phyloP scores from a whole-genome alignment of 108 stramenopile genomes.

The Fistulifera pelliculosa region DNA sequence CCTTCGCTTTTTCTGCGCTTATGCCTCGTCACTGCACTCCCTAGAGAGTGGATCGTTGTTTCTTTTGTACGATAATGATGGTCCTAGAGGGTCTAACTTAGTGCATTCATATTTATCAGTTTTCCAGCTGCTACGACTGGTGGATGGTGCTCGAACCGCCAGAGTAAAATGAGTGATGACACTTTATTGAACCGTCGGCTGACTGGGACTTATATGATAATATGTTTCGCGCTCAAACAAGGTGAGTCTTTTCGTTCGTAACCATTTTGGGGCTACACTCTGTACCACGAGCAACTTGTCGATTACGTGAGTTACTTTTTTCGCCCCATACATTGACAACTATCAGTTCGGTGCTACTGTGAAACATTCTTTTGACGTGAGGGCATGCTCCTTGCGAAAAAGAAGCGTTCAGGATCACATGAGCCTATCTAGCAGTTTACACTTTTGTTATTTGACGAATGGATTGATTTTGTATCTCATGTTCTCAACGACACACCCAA shows the following conservation, averaged over 20 bases:
- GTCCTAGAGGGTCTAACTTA: conserved; percentile 9
- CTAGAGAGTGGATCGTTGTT: conserved; percentile 3
- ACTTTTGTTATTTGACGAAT: too few species aligned
- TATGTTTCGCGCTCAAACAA: not conserved
- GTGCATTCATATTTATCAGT: conserved; percentile 1
- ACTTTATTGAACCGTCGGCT: not conserved
- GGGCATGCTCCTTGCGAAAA: too few species aligned
- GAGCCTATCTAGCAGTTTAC: too few species aligned
- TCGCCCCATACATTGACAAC: too few species aligned
- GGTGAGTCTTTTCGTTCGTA: too few species aligned
- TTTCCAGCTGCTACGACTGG: not conserved
- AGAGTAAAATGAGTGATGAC: not conserved
- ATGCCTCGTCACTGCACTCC: conserved; percentile 6
- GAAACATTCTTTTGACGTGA: too few species aligned
- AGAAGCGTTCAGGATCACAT: too few species aligned
- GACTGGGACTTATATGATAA: not conserved
- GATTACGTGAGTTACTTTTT: too few species aligned
- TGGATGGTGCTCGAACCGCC: not conserved
- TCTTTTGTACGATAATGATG: not conserved
- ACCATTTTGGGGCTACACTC: conserved; percentile 2
- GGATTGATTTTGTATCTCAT: too few species aligned
- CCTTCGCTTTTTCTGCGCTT: not conserved
- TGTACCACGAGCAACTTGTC: conserved; percentile 3
- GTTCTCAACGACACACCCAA: too few species aligned
- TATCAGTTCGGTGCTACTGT: too few species aligned